Evolutionary conservation across 805 yeast genomes (phyloP).

Genomic region (Lipomyces spencermartinsiae): DNA sequence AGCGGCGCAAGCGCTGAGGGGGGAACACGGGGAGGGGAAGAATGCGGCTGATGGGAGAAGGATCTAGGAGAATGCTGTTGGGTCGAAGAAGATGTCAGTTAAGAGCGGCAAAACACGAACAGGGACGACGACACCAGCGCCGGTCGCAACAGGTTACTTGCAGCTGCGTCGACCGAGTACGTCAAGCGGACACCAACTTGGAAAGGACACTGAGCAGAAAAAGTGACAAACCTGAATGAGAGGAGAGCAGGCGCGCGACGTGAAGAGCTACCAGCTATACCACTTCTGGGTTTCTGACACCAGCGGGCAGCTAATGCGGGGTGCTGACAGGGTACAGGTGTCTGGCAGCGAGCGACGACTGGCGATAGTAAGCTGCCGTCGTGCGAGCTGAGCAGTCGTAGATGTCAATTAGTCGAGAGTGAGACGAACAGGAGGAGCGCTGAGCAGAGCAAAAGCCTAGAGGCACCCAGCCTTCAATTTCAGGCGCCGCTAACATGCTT

Average conservation of each 20-base stretch:
- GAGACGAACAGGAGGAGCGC: conserved; percentile 4
- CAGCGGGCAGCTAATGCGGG: background rate
- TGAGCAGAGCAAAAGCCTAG: background rate
- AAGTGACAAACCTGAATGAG: background rate
- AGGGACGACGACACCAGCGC: too few relatives aligned
- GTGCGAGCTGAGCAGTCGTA: background rate
- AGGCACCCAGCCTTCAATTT: background rate
- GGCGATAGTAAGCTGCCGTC: background rate
- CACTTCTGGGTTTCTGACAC: background rate
- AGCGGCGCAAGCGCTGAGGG: conserved; percentile 8
- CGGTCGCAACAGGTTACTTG: background rate
- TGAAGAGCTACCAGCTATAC: background rate
- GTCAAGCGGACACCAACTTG: background rate
- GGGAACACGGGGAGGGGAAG: background rate
- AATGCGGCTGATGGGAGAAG: background rate
- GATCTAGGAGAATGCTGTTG: background rate
- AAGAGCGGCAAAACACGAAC: too few relatives aligned
- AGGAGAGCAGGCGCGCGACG: background rate
- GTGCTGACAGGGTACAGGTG: background rate
- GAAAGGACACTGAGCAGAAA: background rate
- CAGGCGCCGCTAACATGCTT: background rate
- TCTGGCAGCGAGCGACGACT: background rate
- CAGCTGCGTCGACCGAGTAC: background rate
- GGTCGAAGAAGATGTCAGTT: too few relatives aligned
- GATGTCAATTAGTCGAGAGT: background rate